Conservation (phyloP, 805 yeast genomes). For the Saturnispora zaruensis region DNA sequence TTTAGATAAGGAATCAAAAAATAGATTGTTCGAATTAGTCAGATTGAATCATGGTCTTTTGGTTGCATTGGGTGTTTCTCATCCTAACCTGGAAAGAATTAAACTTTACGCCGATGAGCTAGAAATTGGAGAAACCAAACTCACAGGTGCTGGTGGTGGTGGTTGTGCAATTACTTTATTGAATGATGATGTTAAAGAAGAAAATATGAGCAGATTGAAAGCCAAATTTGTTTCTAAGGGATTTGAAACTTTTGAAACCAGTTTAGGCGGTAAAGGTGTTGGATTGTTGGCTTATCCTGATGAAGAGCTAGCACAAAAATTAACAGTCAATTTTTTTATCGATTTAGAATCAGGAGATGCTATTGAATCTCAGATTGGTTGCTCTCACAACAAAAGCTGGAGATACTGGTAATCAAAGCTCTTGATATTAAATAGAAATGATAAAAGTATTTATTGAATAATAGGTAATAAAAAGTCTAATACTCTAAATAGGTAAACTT, state of each 20-base stretch:
- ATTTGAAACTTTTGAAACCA: slow-evolving; percentile 69
- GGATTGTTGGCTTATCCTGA: slow-evolving; percentile 36
- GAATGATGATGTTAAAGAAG: slow-evolving; percentile 33
- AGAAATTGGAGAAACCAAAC: slow-evolving; percentile 75
- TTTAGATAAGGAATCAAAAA: slow-evolving; percentile 34
- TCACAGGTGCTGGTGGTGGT: slow-evolving; percentile 99
- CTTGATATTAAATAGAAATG: neutral
- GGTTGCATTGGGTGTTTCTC: slow-evolving; percentile 83
- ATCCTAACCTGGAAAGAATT: slow-evolving; percentile 78
- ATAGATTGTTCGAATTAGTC: slow-evolving; percentile 50
- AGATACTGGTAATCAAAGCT: slow-evolving; percentile 43
- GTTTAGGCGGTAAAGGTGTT: slow-evolving; percentile 86
- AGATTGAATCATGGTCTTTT: slow-evolving; percentile 82
- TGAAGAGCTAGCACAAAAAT: slow-evolving; percentile 4
- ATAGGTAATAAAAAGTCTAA: neutral
- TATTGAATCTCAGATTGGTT: slow-evolving; percentile 42
- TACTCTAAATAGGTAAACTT: neutral
- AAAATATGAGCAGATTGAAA: slow-evolving; percentile 29
- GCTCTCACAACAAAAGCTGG: slow-evolving; percentile 40
- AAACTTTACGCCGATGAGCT: slow-evolving; percentile 56
- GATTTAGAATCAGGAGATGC: slow-evolving; percentile 34
- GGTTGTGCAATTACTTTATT: slow-evolving; percentile 93
- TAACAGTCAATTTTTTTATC: slow-evolving; percentile 32
- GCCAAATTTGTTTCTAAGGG: slow-evolving; percentile 37
- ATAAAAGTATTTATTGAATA: neutral